Percentiles rank a stretch among this genome's conserved stretches.
These are phyloP conservation scores for Colletotrichum higginsianum DNA, from an alignment of 2,329 filamentous ascomycete genomes.

Conservation along the genomic window DNA sequence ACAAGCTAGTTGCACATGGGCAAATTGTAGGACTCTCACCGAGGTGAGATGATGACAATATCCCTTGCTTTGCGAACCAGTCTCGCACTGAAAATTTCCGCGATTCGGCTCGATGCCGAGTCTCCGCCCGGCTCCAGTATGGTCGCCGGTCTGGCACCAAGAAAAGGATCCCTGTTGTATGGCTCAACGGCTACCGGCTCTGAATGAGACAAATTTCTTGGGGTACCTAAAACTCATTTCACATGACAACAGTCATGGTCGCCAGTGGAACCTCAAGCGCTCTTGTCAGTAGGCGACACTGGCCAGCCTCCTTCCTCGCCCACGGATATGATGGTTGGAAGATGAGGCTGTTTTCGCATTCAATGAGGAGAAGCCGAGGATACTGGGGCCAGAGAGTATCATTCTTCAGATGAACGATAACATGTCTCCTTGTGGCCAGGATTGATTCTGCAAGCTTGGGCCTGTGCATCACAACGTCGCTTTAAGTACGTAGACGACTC, in stretches of 20 bases:
- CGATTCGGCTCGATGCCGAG: conserved; percentile 19
- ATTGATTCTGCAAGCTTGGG: background rate
- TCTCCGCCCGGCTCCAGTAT: conserved; percentile 18
- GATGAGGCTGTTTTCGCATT: background rate
- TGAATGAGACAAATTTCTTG: conserved; percentile 27
- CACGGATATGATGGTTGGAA: background rate
- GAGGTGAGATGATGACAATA: conserved; percentile 9
- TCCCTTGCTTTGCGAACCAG: conserved; percentile 7
- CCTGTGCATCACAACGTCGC: background rate
- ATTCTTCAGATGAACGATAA: conserved; percentile 13
- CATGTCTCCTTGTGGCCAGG: background rate
- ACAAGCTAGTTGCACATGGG: too few species aligned
- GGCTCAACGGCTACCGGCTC: conserved; percentile 21
- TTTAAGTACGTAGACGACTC: background rate
- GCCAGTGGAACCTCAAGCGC: conserved; percentile 1
- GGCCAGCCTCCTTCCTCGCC: background rate
- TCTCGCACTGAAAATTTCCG: conserved; percentile 9
- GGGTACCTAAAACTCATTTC: conserved; percentile 29
- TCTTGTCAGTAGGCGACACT: background rate
- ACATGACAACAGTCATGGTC: conserved; percentile 12
- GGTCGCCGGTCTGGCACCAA: conserved; percentile 19
- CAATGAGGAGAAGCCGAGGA: too few species aligned
- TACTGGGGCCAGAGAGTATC: background rate
- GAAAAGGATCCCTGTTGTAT: conserved; percentile 21
- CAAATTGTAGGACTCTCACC: background rate